These are phyloP conservation scores for Monosporascus sp. DNA, from an alignment of 2,329 filamentous ascomycete species.

Conservation along the genomic window DNA sequence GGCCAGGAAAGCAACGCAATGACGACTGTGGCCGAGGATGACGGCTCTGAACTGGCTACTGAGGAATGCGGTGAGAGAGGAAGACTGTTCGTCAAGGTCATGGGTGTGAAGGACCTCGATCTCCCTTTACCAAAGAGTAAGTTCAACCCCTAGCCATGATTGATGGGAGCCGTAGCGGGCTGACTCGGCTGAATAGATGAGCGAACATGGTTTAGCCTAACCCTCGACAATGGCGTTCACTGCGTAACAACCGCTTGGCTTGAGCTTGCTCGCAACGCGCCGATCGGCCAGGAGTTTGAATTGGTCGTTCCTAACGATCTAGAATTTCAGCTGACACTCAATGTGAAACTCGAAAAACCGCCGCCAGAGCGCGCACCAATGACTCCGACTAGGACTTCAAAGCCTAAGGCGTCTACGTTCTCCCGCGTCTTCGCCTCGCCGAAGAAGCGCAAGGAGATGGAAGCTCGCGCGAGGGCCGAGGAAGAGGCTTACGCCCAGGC, in stretches of 20 bases:
- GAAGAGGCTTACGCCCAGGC: constrained; percentile 65
- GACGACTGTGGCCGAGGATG: constrained; percentile 65
- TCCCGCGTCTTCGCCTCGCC: constrained; percentile 90
- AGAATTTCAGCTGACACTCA: constrained; percentile 97
- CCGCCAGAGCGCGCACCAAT: constrained; percentile 50
- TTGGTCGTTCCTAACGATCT: constrained; percentile 94
- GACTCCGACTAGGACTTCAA: constrained; percentile 58
- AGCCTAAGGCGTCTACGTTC: constrained; percentile 80
- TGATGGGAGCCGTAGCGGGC: neutral
- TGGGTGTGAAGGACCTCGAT: constrained; percentile 93
- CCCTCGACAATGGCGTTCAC: constrained; percentile 95
- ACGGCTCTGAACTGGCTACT: constrained; percentile 50
- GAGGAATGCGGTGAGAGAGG: constrained; percentile 84
- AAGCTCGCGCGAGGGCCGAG: constrained; percentile 77
- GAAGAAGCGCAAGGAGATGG: constrained; percentile 93
- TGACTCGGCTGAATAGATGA: constrained; percentile 54
- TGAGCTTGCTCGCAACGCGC: constrained; percentile 83
- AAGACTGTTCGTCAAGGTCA: constrained; percentile 95
- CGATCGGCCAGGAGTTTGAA: constrained; percentile 97
- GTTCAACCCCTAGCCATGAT: constrained; percentile 24
- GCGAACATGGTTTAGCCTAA: constrained; percentile 89
- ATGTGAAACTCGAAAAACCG: constrained; percentile 87
- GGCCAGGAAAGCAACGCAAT: constrained; percentile 80
- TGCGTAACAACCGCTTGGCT: constrained; percentile 96
- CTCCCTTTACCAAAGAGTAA: constrained; percentile 84